Conservation (phyloP, 345 rosid species). For the Theobroma cacao region DNA sequence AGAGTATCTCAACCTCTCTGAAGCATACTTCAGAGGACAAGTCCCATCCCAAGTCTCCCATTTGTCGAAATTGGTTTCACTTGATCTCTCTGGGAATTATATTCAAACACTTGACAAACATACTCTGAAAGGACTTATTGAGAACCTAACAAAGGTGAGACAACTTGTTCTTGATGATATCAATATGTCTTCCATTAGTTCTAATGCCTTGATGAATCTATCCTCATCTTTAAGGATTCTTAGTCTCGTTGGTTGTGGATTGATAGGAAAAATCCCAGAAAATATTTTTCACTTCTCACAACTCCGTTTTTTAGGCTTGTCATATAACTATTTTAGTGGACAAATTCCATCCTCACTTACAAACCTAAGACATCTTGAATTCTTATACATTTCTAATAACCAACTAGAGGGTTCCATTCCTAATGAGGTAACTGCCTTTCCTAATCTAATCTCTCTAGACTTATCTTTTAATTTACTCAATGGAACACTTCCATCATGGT, state of each 20-base stretch:
- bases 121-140: background rate
- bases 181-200: background rate
- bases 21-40: background rate
- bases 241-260: accelerated
- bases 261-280: no score
- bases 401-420: background rate
- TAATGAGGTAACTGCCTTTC: background rate
- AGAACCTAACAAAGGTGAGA: background rate
- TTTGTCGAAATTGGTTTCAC: conserved; percentile 4
- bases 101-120: background rate
- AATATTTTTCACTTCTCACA: no score
- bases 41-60: conserved; percentile 11
- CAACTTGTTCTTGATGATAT: background rate
- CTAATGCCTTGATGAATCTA: background rate
- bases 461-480: background rate
- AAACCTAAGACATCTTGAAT: background rate
- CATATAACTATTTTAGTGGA: no score
- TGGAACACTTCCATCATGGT: background rate
- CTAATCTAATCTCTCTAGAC: background rate
- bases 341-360: no score
- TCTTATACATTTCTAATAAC: background rate
- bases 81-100: conserved; percentile 7
- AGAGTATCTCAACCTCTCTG: conserved; percentile 11
- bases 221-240: background rate
- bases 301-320: no score